Conservation (phyloP, 2,329 filamentous ascomycete genomes). For the Geosmithia morbida region DNA sequence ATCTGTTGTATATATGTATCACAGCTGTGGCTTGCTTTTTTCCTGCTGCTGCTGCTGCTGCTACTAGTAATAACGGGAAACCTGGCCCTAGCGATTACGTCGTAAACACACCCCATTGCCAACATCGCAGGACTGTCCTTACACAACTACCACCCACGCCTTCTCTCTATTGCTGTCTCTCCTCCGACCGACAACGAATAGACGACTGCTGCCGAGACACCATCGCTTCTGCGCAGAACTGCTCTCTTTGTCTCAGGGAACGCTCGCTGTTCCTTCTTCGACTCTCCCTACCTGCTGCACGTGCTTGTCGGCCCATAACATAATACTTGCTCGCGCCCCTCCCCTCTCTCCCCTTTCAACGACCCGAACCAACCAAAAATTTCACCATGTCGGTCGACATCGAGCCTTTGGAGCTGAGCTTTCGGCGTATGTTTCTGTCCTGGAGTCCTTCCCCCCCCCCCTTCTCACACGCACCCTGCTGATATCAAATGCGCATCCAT, state of each 20-base stretch:
- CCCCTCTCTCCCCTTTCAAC: neutral
- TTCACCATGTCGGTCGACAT: slow-evolving; percentile 85
- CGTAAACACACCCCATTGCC: slow-evolving; percentile 4
- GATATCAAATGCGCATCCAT: neutral
- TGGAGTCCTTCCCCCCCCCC: too few relatives aligned
- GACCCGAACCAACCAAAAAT: neutral
- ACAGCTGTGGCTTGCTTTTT: neutral
- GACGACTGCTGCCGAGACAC: neutral
- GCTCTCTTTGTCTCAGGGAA: too few relatives aligned
- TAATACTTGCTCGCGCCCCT: neutral
- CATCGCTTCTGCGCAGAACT: neutral
- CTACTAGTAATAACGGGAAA: neutral
- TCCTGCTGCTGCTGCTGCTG: neutral
- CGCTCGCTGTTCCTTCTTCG: too few relatives aligned
- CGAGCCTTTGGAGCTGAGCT: slow-evolving; percentile 80
- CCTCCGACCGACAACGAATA: neutral
- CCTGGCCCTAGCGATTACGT: slow-evolving; percentile 8
- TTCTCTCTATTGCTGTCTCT: neutral
- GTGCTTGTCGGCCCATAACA: neutral
- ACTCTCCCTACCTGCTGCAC: neutral
- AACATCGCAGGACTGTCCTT: neutral
- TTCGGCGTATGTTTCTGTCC: slow-evolving; percentile 51
- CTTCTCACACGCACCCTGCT: neutral
- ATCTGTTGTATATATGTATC: neutral
- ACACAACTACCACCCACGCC: neutral